Conservation (phyloP, 352 stramenopile genomes). For the Thalassiosira exigua region DNA sequence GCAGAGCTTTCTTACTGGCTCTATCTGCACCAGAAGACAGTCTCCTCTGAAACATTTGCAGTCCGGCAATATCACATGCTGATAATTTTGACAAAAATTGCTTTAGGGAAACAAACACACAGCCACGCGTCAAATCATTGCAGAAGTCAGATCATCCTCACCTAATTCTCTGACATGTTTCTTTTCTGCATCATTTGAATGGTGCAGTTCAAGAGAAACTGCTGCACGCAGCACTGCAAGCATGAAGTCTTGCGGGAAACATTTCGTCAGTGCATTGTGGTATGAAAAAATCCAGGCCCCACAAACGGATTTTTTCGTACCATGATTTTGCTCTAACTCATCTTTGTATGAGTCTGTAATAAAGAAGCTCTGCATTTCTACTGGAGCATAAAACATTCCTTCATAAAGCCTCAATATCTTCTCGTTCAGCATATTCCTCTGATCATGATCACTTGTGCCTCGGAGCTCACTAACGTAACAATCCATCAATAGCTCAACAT, state of each 20-base stretch:
- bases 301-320: too few relatives aligned
- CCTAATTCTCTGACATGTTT: constrained; percentile 14
- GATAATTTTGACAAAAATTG: background rate
- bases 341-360: constrained; percentile 16
- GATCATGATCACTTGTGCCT: constrained; percentile 28
- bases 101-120: constrained; percentile 1
- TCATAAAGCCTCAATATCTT: constrained; percentile 54
- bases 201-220: constrained; percentile 46
- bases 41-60: constrained; percentile 36
- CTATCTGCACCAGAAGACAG: constrained; percentile 28
- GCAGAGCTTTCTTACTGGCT: constrained; percentile 49
- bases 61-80: constrained; percentile 49
- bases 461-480: constrained; percentile 32
- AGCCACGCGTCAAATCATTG: constrained; percentile 12
- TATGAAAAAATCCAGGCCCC: too few relatives aligned
- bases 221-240: constrained; percentile 38
- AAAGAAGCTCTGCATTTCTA: too few relatives aligned
- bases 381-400: too few relatives aligned
- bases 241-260: constrained; percentile 44
- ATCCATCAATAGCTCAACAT: constrained; percentile 47
- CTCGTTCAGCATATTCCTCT: constrained; percentile 21
- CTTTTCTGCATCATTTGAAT: constrained; percentile 15
- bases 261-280: constrained; percentile 28
- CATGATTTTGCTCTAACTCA: constrained; percentile 31
- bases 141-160: background rate